phyloP scores from a whole-genome alignment of 352 stramenopile species.

The Discostella stelligera region DNA sequence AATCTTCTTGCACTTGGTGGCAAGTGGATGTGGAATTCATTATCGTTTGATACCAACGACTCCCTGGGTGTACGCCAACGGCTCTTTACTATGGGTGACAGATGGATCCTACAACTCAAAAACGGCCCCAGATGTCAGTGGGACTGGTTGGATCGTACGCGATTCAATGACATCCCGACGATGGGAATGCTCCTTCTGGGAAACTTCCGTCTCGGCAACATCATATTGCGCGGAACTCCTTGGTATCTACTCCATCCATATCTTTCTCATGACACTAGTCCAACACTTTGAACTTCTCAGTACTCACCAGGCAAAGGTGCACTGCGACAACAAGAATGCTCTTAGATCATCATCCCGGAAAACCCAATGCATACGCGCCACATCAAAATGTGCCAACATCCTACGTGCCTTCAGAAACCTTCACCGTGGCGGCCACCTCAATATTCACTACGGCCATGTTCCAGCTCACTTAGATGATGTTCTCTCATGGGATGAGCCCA shows the following conservation, averaged over 20 bases:
- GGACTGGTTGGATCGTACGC: constrained; percentile 12
- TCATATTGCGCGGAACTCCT: constrained; percentile 20
- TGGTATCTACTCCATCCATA: constrained; percentile 9
- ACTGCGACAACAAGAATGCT: neutral
- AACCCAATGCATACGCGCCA: neutral
- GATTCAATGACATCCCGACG: neutral
- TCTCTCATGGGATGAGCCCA: constrained; percentile 13
- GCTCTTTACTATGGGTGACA: constrained; percentile 10
- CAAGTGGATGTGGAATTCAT: constrained; percentile 14
- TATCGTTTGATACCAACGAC: neutral
- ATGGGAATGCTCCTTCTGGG: neutral
- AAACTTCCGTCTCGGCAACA: neutral
- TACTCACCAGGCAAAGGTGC: neutral
- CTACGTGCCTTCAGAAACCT: neutral
- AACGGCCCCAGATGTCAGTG: constrained; percentile 1
- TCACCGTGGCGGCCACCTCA: neutral
- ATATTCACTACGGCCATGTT: constrained; percentile 12
- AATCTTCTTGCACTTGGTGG: neutral
- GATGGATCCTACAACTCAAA: constrained; percentile 25
- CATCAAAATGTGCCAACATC: neutral
- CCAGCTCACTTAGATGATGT: constrained; percentile 3
- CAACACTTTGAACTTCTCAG: neutral
- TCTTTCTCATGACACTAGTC: neutral
- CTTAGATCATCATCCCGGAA: neutral
- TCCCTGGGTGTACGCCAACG: neutral